Conservation (phyloP, 2,329 filamentous ascomycete species). For the Lachnellula subtilissima region DNA sequence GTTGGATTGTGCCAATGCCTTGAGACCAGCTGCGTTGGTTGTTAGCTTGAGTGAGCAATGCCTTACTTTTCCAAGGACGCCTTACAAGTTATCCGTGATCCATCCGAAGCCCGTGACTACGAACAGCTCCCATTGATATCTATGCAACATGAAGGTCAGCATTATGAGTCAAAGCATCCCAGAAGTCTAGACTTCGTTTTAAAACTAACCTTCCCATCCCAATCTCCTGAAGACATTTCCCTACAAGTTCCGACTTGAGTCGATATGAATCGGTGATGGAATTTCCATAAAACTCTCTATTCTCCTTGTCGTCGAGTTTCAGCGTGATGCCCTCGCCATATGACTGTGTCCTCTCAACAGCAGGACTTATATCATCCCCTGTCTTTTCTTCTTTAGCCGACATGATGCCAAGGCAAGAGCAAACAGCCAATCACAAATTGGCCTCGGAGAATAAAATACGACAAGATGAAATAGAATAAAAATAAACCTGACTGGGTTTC, state of each 20-base stretch:
- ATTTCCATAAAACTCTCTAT: slow-evolving; percentile 7
- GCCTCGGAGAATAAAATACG: neutral
- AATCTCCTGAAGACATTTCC: slow-evolving; percentile 6
- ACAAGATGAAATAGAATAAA: neutral
- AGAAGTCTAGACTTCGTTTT: neutral
- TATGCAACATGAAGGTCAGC: neutral
- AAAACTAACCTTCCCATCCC: slow-evolving; percentile 3
- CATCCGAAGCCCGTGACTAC: slow-evolving; percentile 37
- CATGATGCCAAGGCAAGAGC: neutral
- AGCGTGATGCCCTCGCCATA: slow-evolving; percentile 6
- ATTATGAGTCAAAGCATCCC: neutral
- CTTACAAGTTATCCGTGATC: slow-evolving; percentile 34
- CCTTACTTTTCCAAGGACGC: neutral
- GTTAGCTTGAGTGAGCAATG: neutral
- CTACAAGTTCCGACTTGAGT: slow-evolving; percentile 8
- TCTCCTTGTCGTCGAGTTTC: slow-evolving; percentile 8
- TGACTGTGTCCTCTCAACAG: slow-evolving; percentile 1
- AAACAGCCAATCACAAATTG: neutral
- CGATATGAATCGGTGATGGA: slow-evolving; percentile 9
- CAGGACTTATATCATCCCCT: slow-evolving; percentile 5
- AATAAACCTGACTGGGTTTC: neutral
- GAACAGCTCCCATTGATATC: slow-evolving; percentile 34
- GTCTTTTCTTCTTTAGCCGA: slow-evolving; percentile 1
- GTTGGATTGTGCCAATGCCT: slow-evolving; percentile 29
- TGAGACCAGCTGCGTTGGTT: slow-evolving; percentile 26